Evolutionary conservation across 805 yeast genomes (phyloP).

Genomic region (Babjeviella inositovora): DNA sequence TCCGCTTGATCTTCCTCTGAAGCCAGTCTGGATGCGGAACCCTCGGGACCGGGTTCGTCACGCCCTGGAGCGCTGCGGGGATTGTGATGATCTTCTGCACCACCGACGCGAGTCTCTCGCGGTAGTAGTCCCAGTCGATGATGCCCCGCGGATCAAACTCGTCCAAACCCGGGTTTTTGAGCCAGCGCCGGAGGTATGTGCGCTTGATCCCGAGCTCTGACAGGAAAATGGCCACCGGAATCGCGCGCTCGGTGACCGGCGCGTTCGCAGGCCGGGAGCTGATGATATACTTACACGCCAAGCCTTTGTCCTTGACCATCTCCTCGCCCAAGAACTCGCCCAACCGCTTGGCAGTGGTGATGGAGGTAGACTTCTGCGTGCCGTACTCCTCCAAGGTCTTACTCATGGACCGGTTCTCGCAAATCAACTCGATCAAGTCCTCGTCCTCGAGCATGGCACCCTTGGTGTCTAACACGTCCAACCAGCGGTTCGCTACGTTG

Average conservation of each 20-base stretch:
- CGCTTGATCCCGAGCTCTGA: conserved; percentile 61
- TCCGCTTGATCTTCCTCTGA: conserved; percentile 37
- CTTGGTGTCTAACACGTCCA: conserved; percentile 78
- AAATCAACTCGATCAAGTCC: conserved; percentile 85
- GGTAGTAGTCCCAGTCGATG: conserved; percentile 87
- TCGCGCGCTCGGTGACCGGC: conserved; percentile 91
- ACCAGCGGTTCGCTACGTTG: conserved; percentile 86
- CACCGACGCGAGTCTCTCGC: conserved; percentile 82
- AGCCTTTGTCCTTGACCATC: conserved; percentile 92
- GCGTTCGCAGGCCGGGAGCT: conserved; percentile 70
- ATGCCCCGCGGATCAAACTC: conserved; percentile 79
- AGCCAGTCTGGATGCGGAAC: conserved; percentile 94
- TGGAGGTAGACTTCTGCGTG: conserved; percentile 82
- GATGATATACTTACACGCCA: conserved; percentile 88
- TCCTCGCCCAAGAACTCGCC: conserved; percentile 94
- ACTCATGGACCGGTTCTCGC: conserved; percentile 93
- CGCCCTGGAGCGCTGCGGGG: conserved; percentile 90
- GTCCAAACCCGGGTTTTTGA: conserved; percentile 58
- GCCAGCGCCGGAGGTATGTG: conserved; percentile 72
- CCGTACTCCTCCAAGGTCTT: conserved; percentile 82
- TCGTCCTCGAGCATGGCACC: conserved; percentile 86
- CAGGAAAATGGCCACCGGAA: conserved; percentile 91
- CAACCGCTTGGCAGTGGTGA: conserved; percentile 84
- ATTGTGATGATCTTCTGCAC: conserved; percentile 90
- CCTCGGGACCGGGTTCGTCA: conserved; percentile 86